Evolutionary conservation across 1,284 basidiomycete species (phyloP).

Genomic region (Cryptococcus sp.): DNA sequence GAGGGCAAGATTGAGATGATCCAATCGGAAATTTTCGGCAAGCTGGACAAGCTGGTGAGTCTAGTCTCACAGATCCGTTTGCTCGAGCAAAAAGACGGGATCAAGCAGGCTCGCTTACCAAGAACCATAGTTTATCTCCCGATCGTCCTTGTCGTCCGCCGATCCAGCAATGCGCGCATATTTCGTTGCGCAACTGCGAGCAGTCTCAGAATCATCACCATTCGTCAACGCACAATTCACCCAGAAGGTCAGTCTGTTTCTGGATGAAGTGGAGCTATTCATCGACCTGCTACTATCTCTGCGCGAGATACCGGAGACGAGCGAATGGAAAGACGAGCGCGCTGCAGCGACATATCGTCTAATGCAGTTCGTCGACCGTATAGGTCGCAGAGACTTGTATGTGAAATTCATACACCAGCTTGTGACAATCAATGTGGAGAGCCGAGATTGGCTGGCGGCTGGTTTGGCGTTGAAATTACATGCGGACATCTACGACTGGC

Average conservation of each 20-base stretch:
- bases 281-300: conserved; percentile 89
- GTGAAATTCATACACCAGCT: conserved; percentile 94
- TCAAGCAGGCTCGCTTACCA: not conserved
- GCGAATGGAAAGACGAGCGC: conserved; percentile 89
- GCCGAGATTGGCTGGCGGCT: conserved; percentile 79
- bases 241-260: conserved; percentile 74
- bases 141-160: conserved; percentile 67
- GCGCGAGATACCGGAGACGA: conserved; percentile 89
- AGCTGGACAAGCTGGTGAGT: conserved; percentile 69
- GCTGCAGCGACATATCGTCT: conserved; percentile 88
- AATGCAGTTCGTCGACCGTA: conserved; percentile 86
- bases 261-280: conserved; percentile 90
- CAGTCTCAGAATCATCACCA: conserved; percentile 74
- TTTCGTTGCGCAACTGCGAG: conserved; percentile 88
- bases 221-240: conserved; percentile 77
- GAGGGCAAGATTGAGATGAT: conserved; percentile 80
- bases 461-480: conserved; percentile 89
- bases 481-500: conserved; percentile 91
- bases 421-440: conserved; percentile 66
- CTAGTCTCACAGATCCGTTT: not conserved
- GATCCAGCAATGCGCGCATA: conserved; percentile 85
- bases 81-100: too few relatives aligned
- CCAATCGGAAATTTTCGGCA: conserved; percentile 91
- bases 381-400: conserved; percentile 84
- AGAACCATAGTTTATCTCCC: conserved; percentile 30